Evolutionary conservation across 2,329 filamentous ascomycete species (phyloP), one percentile per base, ranked within the genome.

Genomic region (Epichloe scottii): DNA sequence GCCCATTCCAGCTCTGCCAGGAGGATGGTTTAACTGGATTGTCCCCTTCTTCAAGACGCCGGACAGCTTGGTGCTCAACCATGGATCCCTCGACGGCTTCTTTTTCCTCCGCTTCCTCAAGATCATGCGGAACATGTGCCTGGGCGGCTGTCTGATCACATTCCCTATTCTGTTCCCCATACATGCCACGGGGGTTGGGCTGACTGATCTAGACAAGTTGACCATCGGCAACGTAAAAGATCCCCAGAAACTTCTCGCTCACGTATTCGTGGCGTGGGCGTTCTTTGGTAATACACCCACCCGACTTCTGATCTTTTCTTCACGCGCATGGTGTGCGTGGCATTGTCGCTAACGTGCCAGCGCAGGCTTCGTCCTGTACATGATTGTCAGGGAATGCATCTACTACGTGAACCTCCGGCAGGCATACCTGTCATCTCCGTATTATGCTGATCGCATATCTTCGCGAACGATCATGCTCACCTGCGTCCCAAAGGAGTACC

Each of bases 321-420:
- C 12, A 3, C 21, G 19, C 43, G 12, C 11, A 30, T 15, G 10
- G 12, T 17, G 35, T 10, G 12, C 12, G 35, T 10, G 15, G 10
- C 10, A 43, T 14, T 4, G 21, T 34, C 34, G 19, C 35, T 49
- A 38, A 51, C 34, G 15, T 4, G 12, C 11, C 26, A 21, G 19
- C 3, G n/a, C 86, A 66, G 80, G 79, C 44, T 97, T 97, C 63
- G 76, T 97, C 57, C 84, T 97, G 66, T 93, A 87, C 68, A 84
- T 88, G 62, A 81, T 97, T 55, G 85, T 89, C 51, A 80, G 91
- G 52, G 91, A 97, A 67, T 84, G 81, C 63, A 85, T 97, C 59
- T 95, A 84, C 76, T 95, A 88, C 68, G 85, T 96, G 72, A 95
- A 94, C 62, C 70, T 97, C 48, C 86, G 90, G 56, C 91, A 97